Percentiles rank a stretch among this genome's conserved stretches.
These are phyloP conservation scores for Saccharomycopsis oosterbeekiorum DNA, from an alignment of 805 yeast species.

Conservation along the genomic window DNA sequence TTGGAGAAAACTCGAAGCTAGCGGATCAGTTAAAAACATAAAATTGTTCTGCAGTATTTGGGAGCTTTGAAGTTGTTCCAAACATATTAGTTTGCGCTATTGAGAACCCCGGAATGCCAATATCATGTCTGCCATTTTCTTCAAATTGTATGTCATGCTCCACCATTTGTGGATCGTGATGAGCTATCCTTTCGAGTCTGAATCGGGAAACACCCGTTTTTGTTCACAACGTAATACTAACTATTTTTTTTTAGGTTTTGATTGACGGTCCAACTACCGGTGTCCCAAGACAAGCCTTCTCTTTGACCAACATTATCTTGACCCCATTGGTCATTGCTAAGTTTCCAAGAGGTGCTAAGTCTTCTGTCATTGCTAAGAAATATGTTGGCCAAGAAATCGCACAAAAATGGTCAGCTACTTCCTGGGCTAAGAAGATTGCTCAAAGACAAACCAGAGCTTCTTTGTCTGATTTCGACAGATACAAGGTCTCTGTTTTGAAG, in stretches of 20 bases:
- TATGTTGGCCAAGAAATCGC: conserved; percentile 86
- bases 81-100: no score
- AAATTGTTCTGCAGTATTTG: no score
- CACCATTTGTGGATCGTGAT: no score
- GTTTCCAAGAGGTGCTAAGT: conserved; percentile 92
- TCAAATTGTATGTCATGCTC: no score
- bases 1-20: no score
- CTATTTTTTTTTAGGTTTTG: conserved; percentile 48
- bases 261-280: conserved; percentile 90
- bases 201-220: not conserved
- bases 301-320: conserved; percentile 80
- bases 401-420: conserved; percentile 83
- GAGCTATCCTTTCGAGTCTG: no score
- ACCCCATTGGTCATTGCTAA: conserved; percentile 81
- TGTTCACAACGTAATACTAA: conserved; percentile 22
- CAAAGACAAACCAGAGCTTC: conserved; percentile 87
- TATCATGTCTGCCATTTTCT: no score
- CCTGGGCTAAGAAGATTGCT: conserved; percentile 98
- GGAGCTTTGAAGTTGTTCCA: no score
- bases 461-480: conserved; percentile 96
- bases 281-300: conserved; percentile 86
- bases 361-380: conserved; percentile 78
- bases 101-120: no score
- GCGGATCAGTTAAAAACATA: no score
- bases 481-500: conserved; percentile 96